Percentiles rank a stretch among this genome's conserved stretches.
Evolutionary conservation across 1,139 yeast genomes (phyloP).

Genomic region (Protomyces macrosporus): DNA sequence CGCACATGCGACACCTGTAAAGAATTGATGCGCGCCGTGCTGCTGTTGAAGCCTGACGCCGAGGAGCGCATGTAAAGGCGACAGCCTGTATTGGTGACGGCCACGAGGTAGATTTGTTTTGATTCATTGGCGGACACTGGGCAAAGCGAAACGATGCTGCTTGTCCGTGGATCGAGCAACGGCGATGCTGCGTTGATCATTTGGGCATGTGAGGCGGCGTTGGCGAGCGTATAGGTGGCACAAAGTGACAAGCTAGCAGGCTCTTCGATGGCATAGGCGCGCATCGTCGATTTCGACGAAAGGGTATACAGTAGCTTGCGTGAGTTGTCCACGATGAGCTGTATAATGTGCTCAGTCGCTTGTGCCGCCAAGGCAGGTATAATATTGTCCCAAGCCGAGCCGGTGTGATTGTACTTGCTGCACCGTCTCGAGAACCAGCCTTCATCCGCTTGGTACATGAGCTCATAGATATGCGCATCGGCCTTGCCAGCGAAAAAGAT

Average conservation of each 20-base stretch:
- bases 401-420: conserved; percentile 60
- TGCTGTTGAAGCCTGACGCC: conserved; percentile 28
- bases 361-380: conserved; percentile 28
- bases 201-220: conserved; percentile 38
- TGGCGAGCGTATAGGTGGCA: conserved; percentile 37
- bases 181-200: conserved; percentile 40
- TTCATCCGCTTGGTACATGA: conserved; percentile 77
- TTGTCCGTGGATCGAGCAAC: conserved; percentile 34
- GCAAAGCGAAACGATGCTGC: conserved; percentile 53
- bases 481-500: conserved; percentile 81
- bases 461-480: conserved; percentile 79
- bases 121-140: conserved; percentile 63
- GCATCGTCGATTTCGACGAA: conserved; percentile 73
- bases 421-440: conserved; percentile 85
- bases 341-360: conserved; percentile 54
- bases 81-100: conserved; percentile 80
- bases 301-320: conserved; percentile 74
- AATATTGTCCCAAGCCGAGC: conserved; percentile 30
- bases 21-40: conserved; percentile 26
- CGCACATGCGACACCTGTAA: conserved; percentile 39
- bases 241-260: conserved; percentile 34
- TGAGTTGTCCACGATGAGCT: conserved; percentile 67
- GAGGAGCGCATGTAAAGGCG: conserved; percentile 53
- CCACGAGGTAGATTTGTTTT: conserved; percentile 66
- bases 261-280: conserved; percentile 58